These are phyloP conservation scores for Cercospora sp. DNA, from an alignment of 2,329 filamentous ascomycete genomes.

Conservation along the genomic window DNA sequence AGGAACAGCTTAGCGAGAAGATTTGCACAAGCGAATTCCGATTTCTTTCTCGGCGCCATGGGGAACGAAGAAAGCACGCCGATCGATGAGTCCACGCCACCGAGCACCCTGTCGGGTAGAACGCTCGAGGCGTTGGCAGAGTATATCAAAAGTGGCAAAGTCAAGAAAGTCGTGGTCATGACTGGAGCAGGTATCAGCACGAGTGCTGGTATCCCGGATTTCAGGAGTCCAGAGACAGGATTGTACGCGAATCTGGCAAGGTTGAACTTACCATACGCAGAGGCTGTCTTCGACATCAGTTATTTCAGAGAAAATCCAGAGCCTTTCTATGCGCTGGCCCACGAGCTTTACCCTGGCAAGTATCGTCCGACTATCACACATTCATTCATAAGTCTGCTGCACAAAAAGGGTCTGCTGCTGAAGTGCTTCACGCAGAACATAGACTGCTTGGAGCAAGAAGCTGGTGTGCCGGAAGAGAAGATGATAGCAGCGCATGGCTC, in stretches of 20 bases:
- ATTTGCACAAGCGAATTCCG: conserved; percentile 11
- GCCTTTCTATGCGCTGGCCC: conserved; percentile 89
- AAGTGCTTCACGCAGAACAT: conserved; percentile 98
- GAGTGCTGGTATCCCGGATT: conserved; percentile 77
- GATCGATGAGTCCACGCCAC: conserved; percentile 63
- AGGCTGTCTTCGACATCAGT: conserved; percentile 89
- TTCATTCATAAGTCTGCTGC: conserved; percentile 79
- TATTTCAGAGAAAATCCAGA: conserved; percentile 83
- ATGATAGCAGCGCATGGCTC: conserved; percentile 95
- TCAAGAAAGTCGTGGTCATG: conserved; percentile 77
- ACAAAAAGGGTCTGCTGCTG: conserved; percentile 73
- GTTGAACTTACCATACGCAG: conserved; percentile 81
- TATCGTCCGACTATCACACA: conserved; percentile 89
- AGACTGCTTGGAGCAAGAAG: conserved; percentile 85
- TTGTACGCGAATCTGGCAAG: conserved; percentile 89
- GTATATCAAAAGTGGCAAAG: conserved; percentile 70
- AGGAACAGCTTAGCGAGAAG: conserved; percentile 22
- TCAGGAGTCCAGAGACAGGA: conserved; percentile 87
- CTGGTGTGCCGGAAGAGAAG: conserved; percentile 75
- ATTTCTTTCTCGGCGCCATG: conserved; percentile 59
- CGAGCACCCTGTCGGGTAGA: conserved; percentile 66
- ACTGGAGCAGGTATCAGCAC: conserved; percentile 88
- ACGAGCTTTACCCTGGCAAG: conserved; percentile 87
- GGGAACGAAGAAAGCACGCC: conserved; percentile 76
- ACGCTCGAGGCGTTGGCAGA: conserved; percentile 74